phyloP scores from a whole-genome alignment of 2,329 filamentous ascomycete species.

The Paracorniculantispora psalliotae region DNA sequence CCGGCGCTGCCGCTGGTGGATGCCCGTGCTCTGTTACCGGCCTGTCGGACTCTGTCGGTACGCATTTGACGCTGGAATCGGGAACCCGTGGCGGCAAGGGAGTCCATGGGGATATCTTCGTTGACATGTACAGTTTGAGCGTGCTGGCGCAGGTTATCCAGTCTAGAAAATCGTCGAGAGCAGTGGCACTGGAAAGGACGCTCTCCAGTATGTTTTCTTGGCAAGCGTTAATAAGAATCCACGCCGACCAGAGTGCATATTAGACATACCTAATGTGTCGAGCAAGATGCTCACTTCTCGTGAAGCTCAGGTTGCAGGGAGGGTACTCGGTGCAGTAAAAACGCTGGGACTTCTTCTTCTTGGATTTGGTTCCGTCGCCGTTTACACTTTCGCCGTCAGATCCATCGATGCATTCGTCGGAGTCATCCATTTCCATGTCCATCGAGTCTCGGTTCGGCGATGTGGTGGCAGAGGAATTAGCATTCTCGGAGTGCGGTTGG shows the following conservation, averaged over 20 bases:
- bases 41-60: slow-evolving; percentile 73
- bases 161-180: slow-evolving; percentile 81
- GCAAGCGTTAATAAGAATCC: background rate
- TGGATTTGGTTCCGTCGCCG: slow-evolving; percentile 64
- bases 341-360: slow-evolving; percentile 94
- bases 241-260: background rate
- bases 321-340: slow-evolving; percentile 97
- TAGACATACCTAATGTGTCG: slow-evolving; percentile 75
- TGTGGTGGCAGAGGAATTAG: slow-evolving; percentile 47
- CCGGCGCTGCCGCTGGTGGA: slow-evolving; percentile 71
- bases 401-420: slow-evolving; percentile 59
- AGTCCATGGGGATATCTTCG: slow-evolving; percentile 92
- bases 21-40: slow-evolving; percentile 67
- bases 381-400: slow-evolving; percentile 64
- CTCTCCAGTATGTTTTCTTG: slow-evolving; percentile 93
- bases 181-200: slow-evolving; percentile 96
- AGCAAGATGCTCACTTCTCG: slow-evolving; percentile 89
- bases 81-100: slow-evolving; percentile 85
- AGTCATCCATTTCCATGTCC: slow-evolving; percentile 73
- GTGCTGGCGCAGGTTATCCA: slow-evolving; percentile 94
- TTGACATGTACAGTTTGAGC: slow-evolving; percentile 97
- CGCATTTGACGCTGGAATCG: slow-evolving; percentile 89
- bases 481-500: background rate
- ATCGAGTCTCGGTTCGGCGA: slow-evolving; percentile 45
- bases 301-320: slow-evolving; percentile 91